A percentile compares a stretch with the other conserved stretches of the same genome.
phyloP scores from a whole-genome alignment of 495 filamentous ascomycete species.

The Xylaria flabelliformis region DNA sequence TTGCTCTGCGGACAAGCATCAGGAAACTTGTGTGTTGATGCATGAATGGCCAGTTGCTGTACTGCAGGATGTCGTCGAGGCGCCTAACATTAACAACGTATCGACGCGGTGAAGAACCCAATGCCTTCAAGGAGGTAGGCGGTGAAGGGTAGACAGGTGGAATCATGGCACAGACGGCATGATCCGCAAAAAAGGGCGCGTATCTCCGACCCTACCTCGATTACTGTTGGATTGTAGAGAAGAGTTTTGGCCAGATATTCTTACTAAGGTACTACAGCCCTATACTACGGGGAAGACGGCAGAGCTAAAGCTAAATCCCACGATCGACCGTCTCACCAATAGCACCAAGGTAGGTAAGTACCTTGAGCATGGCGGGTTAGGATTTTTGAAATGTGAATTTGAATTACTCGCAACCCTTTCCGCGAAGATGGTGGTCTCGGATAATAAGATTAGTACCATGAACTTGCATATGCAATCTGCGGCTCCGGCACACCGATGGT shows the following conservation, averaged over 20 bases:
- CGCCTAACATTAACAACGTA: neutral
- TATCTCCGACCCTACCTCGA: neutral
- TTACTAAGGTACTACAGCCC: neutral
- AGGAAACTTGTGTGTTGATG: conserved; percentile 6
- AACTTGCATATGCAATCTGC: conserved; percentile 28
- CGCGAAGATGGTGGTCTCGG: conserved; percentile 17
- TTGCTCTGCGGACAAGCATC: neutral
- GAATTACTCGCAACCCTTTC: neutral
- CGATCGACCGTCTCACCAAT: neutral
- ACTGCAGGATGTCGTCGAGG: neutral
- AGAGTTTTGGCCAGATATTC: neutral
- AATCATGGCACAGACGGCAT: conserved; percentile 11
- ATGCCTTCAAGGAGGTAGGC: neutral
- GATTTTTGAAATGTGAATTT: conserved; percentile 8
- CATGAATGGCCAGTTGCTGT: neutral
- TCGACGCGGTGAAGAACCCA: neutral
- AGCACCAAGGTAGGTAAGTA: neutral
- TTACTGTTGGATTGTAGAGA: conserved; percentile 8
- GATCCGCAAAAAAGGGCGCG: neutral
- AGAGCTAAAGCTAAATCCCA: neutral
- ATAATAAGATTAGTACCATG: conserved; percentile 17
- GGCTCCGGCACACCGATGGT: conserved; percentile 23
- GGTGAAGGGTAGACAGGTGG: neutral
- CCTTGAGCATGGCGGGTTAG: neutral
- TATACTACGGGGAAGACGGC: neutral